Conservation (phyloP, 2,329 filamentous ascomycete genomes). For the Pseudopithomyces chartarum region DNA sequence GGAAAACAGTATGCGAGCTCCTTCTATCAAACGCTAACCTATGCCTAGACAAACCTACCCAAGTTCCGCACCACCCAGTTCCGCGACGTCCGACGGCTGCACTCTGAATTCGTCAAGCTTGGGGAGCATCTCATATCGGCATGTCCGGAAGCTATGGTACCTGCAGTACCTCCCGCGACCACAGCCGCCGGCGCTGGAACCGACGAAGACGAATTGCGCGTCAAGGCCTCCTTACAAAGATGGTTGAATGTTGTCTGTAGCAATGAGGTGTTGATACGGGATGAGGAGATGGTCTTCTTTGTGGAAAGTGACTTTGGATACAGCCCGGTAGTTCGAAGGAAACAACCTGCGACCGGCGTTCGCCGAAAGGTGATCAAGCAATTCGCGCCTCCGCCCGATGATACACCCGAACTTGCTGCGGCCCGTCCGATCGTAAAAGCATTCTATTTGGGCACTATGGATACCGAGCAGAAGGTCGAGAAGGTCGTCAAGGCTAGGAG, state of each 20-base stretch:
- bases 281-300: slow-evolving; percentile 97
- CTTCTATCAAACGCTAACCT: slow-evolving; percentile 1
- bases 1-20: not conserved
- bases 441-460: slow-evolving; percentile 95
- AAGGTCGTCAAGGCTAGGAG: slow-evolving; percentile 88
- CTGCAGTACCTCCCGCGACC: slow-evolving; percentile 90
- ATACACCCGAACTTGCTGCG: slow-evolving; percentile 91
- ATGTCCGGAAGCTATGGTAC: slow-evolving; percentile 95
- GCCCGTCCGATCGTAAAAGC: slow-evolving; percentile 90
- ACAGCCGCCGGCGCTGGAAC: slow-evolving; percentile 94
- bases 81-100: slow-evolving; percentile 91
- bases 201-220: slow-evolving; percentile 88
- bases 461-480: slow-evolving; percentile 95
- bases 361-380: slow-evolving; percentile 96
- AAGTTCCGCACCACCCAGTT: slow-evolving; percentile 98
- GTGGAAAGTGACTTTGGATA: slow-evolving; percentile 99
- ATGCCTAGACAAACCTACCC: slow-evolving; percentile 87
- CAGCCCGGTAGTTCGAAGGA: slow-evolving; percentile 91
- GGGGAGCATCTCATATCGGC: slow-evolving; percentile 93
- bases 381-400: slow-evolving; percentile 95
- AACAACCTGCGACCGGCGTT: slow-evolving; percentile 95
- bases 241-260: slow-evolving; percentile 94
- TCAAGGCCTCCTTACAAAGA: slow-evolving; percentile 87
- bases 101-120: slow-evolving; percentile 96
- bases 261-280: slow-evolving; percentile 89